Conservation (phyloP, 2,329 filamentous ascomycete species). For the Nigrospora oryzae region DNA sequence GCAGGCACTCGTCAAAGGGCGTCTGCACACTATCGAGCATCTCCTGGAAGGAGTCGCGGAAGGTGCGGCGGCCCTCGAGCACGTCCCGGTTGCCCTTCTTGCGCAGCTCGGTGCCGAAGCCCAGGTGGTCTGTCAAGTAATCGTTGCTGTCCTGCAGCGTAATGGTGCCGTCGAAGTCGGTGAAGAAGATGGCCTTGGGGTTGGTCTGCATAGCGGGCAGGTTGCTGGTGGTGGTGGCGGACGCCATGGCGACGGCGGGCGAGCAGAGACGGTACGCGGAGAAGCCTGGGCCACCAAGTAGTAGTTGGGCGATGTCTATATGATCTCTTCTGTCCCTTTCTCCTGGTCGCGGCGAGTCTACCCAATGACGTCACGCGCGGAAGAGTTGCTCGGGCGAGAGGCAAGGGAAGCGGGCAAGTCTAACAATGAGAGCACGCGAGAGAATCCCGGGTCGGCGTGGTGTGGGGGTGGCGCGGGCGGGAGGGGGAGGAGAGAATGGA, state of each 20-base stretch:
- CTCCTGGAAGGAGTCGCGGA: conserved; percentile 79
- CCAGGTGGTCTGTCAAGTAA: conserved; percentile 82
- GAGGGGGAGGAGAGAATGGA: background rate
- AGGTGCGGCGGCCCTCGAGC: conserved; percentile 60
- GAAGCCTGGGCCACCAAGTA: too few relatives aligned
- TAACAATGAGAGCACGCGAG: too few relatives aligned
- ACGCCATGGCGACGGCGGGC: background rate
- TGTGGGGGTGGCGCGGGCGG: background rate
- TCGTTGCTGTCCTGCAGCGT: conserved; percentile 63
- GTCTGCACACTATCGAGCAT: conserved; percentile 85
- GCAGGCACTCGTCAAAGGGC: conserved; percentile 76
- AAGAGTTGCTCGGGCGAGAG: too few relatives aligned
- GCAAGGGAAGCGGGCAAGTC: too few relatives aligned
- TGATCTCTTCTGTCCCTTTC: too few relatives aligned
- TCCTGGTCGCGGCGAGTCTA: background rate
- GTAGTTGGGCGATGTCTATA: too few relatives aligned
- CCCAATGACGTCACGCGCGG: background rate
- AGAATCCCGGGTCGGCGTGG: background rate
- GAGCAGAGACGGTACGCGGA: too few relatives aligned
- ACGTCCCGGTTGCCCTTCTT: conserved; percentile 68
- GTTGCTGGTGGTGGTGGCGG: background rate
- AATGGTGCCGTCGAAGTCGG: conserved; percentile 96
- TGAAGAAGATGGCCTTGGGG: conserved; percentile 95
- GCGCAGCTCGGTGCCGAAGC: conserved; percentile 68
- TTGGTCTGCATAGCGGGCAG: conserved; percentile 55